Evolutionary conservation across 1,284 basidiomycete species (phyloP), one percentile per base, ranked within the genome.

Genomic region (Meira nashicola): DNA sequence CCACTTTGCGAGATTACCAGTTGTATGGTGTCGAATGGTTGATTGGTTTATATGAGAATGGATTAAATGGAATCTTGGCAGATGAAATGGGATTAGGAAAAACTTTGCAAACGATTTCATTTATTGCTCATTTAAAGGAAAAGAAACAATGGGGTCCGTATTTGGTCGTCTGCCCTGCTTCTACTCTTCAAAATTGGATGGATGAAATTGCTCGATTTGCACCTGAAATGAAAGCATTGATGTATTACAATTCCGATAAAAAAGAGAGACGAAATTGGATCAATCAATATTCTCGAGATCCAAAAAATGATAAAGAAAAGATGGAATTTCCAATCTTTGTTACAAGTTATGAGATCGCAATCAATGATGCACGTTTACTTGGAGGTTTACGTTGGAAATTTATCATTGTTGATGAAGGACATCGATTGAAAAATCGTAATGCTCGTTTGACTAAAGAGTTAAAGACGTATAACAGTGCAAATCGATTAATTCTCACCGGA

Each of bases 11-110:
- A 70, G 85, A 89, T 49, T 97, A 97, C 76, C 94, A 98, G 78
- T 83, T 97, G 1, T 90, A 92, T 54, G 94, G 94, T 4, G 85
- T 97, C 14, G 89, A 94, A 65, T 98, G 94, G 94, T 91, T 98
- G 87, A 87, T 89, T 4, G 87, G 87, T 38, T 81, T 98, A 10
- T 91, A 92, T 79, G 87, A 91, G 79, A 95, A 94, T 70, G 92
- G 94, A 1, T 87, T 96, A 54, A 93, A 92, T 40, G 93, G 94
- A 2, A 96, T 96, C 59, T 79, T 97, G 37, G 67, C 89, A 44
- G 89, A 92, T 68, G 89, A 96, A 77, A 96, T 96, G 92, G 92
- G 92, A 39, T 81, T 95, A 0, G 92, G 74, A 2, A 74, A 93
- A 88, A 96, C 92, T 0, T 83, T 96, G 0, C 92, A 96, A 82